Evolutionary conservation across 768 basidiomycete species (phyloP), one percentile per base, ranked within the genome.

Genomic region (Flagelloscypha sp.): DNA sequence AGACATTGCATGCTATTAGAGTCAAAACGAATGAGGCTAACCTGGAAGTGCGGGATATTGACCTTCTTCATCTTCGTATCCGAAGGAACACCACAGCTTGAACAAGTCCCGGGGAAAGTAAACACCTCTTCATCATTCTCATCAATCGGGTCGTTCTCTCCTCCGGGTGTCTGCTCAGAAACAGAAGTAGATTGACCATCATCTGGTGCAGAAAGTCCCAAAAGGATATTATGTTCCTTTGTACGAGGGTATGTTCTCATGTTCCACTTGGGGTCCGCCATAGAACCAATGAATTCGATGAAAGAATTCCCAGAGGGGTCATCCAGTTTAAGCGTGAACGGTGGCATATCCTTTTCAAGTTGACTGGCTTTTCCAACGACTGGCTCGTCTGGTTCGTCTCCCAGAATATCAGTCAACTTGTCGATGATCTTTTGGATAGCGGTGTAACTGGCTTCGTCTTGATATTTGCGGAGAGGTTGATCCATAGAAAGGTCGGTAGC

Each of bases 281-380:
- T 86, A 38, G 77, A 82, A 7, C 74, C 92, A 3, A 76, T 48
- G 50, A 94, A 93, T 60, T 95, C 90, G 57, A 95, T 66, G 66
- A 93, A 98, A n/a, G 89, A 93, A 59, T 94, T 93, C 6, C 95
- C 95, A 1, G 90, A 66, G 1, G 93, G 93, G 53, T 99, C 95
- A 49, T 98, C 89, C 13, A 99, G 63, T 35, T 69, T 78, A 37
- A 98, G 50, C 0, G 88, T 92, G 52, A 98, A 88, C 3, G 78
- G 57, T 15, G 65, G 67, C 62, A 89, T 74, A 8, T 64, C 62
- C 35, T 64, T 58, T 9, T 65, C 53, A 13, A 52, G 52, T 27
- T 47, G 40, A 0, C 59, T 54, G 15, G 57, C 56, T 23, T 57
- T 56, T 28, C 36, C 37, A n/a, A 42, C 35, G n/a, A 57, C 63